Evolutionary conservation across 345 rosid species (phyloP), one percentile per base, ranked within the genome.

Genomic region (Gynandropsis gynandra): DNA sequence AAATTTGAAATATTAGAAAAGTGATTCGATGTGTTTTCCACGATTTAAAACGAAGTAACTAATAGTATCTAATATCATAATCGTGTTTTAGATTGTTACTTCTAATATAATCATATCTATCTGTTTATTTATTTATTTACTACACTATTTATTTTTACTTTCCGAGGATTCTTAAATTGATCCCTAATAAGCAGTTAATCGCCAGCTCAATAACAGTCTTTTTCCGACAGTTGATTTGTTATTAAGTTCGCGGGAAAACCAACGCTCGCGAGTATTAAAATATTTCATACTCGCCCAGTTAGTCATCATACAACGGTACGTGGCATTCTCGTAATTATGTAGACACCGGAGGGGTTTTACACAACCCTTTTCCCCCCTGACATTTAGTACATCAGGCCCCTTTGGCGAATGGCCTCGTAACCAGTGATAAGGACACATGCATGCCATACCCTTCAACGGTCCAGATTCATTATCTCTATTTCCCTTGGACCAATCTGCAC

Each of bases 351-450:
- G 61, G 67, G 47, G 8, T 7, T 5, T 31, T 54, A 0, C 4
- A 47, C 7, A 17, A 0, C 0, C 24, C 15, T 13, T 1, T 16
- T 12, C 7, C 43, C 54, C 18, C 47, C 67, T 54, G 67, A 62
- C 67, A 62, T 24, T n/a, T 13, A 46, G 47, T 10, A 45, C 39
- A 42, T 54, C 58, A 53, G 10, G 36, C 16, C 52, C 38, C 49
- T 46, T 62, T 47, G 50, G 61, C 10, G 61, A 62, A 47, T 62
- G 67, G 61, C 67, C 67, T 62, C 67, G 67, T 62, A 62, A 62
- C 55, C 49, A 62, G 78, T 62, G 74, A 75, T 66, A 64, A 73
- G 47, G 83, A 75, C 87, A 71, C 73, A 67, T 72, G 87, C 81
- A 73, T 73, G 79, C 65, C 65, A 46, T 76, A 52, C 57, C 33